Evolutionary conservation across 1,284 basidiomycete genomes (phyloP).

Genomic region (Ceratobasidium sp.): DNA sequence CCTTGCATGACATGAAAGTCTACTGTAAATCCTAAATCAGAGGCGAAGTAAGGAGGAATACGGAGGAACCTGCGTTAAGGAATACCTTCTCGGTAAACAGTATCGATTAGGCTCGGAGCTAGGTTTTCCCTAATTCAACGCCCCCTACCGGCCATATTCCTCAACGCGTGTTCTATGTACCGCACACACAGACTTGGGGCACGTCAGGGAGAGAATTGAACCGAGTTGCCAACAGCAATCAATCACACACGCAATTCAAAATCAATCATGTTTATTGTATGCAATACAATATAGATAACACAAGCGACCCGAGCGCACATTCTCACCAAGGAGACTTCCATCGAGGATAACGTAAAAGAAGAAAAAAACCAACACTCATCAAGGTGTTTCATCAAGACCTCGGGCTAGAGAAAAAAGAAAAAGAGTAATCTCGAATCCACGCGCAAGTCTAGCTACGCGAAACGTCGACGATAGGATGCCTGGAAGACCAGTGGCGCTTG

Average conservation of each 20-base stretch:
- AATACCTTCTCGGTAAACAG: too few species aligned
- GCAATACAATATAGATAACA: neutral
- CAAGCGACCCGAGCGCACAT: slow-evolving; percentile 17
- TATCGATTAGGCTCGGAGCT: too few species aligned
- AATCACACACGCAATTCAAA: neutral
- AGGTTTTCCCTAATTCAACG: too few species aligned
- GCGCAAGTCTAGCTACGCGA: neutral
- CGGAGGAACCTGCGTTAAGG: too few species aligned
- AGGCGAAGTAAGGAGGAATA: too few species aligned
- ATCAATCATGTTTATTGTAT: slow-evolving; percentile 20
- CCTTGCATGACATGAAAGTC: too few species aligned
- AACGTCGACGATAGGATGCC: neutral
- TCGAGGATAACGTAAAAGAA: slow-evolving; percentile 3
- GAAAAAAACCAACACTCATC: slow-evolving; percentile 6
- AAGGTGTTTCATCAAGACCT: slow-evolving; percentile 6
- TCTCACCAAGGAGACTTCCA: slow-evolving; percentile 7
- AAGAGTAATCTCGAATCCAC: neutral
- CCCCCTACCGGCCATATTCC: too few species aligned
- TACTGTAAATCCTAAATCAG: too few species aligned
- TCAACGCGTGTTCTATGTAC: too few species aligned
- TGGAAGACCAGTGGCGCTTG: neutral
- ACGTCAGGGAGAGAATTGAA: too few species aligned
- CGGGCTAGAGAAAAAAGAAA: neutral
- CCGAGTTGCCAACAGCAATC: too few species aligned
- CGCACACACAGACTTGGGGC: too few species aligned